Base-by-base conservation (phyloP, 768 basidiomycete genomes). In the Boletus bicolor region DNA sequence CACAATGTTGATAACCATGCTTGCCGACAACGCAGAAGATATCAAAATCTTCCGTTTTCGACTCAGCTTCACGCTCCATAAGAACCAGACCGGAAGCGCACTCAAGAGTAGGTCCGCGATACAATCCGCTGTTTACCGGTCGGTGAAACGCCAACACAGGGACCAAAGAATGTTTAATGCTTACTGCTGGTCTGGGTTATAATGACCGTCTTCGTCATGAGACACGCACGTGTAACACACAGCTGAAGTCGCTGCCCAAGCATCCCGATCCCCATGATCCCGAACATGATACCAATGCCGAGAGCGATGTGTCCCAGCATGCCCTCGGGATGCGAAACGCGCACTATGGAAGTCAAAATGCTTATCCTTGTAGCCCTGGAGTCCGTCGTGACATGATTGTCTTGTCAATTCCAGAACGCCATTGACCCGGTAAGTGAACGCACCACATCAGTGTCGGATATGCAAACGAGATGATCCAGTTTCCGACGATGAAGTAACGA, bases 341-440 rank as follows among this genome's bases (percentile, higher is more conserved):
- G 65, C 19, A 69, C 42, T 21, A 69, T 60, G 8, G 63, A 63
- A 4, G 48, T 28, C 39, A 71, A 48, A 17, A 70, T 59, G 19
- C 68, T 70, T 41, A 69, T 53, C 17, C 70, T 63, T 4, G 56
- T 44, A 2, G 62, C 28, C 70, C 70, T 70, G 34, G 15, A n/a
- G 11, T 44, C 17, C 38, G 14, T 35, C 44, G 21, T 49, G 12
- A 11, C 41, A 26, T 41, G 4, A 6, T 30, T 14, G 19, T 45
- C 3, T 46, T 28, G 19, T 60, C 47, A 59, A 34, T 24, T 37
- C 24, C 7, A 2, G 30, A 14, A 4, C 12, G 14, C 8, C 38
- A 37, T 36, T n/a, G 7, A 24, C 19, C 6, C 5, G 19, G 44
- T 7, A 28, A 21, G 54, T 8, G 7, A 47, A 55, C 59, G 32